Base-by-base conservation (phyloP, 2,329 filamentous ascomycete species). In the Penicillium palitans region DNA sequence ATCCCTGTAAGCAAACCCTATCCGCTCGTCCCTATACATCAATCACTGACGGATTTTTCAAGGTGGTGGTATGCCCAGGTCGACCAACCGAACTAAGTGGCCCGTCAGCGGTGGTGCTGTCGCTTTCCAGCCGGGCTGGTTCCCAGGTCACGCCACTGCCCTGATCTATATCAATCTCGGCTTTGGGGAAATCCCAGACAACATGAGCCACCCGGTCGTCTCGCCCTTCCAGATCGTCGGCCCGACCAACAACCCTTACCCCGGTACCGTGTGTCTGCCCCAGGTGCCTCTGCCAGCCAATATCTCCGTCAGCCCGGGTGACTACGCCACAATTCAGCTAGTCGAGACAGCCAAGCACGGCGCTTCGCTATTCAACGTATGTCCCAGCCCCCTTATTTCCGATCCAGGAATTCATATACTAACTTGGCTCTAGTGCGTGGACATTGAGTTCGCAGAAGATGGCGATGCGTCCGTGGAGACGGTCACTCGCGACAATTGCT, bases 111-210 rank as follows among this genome's bases (percentile, higher is more conserved):
- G 95, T 66, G 95, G 95, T 61, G 91, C 92, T n/a, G 71, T 99
- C 60, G 84, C 91, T 50, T 83, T 97, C 69, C 93, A 98, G 72
- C 95, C 95, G 0, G 95, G 93, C 70, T 98, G 95, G 95, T 97
- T 97, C 80, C 87, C 88, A 58, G 95, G 95, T 63, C 95, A 98
- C 74, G 75, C 84, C 37, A 88, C 86, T 6, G 93, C 92, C 19
- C 85, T 91, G 68, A 83, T 96, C 72, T 96, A 96, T 78, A 81
- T 98, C 78, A 98, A 98, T 79, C 82, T 98, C 55, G 95, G 95
- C 65, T 86, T 93, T 64, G 91, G 90, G 64, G 91, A 83, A 35
- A 86, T 89, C 8, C 93, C 95, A 0, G 75, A 78, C 7, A 98
- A 98, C 81, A 96, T 96, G 88, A 96, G 91, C 63, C 86, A 89